Percentiles rank a stretch among this genome's conserved stretches.
phyloP scores from a whole-genome alignment of 208 protist genomes.

The Angomonas deanei region DNA sequence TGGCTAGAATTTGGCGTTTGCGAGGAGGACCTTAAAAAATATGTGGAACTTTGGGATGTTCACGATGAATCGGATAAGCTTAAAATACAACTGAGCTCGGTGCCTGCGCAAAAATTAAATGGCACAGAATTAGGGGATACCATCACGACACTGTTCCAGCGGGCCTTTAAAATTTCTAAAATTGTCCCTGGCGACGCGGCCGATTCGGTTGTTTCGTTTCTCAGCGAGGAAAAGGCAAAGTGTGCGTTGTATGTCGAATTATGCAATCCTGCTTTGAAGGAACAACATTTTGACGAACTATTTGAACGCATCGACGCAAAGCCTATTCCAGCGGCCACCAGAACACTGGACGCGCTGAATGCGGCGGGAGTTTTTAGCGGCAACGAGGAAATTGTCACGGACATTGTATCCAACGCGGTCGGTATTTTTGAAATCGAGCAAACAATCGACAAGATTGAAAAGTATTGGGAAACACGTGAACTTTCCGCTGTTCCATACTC shows the following conservation, averaged over 20 bases:
- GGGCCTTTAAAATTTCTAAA: constrained; percentile 58
- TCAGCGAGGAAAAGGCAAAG: constrained; percentile 71
- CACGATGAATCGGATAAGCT: constrained; percentile 56
- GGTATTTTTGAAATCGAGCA: constrained; percentile 86
- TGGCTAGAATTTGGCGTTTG: constrained; percentile 63
- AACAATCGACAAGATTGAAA: constrained; percentile 78
- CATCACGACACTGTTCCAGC: constrained; percentile 51
- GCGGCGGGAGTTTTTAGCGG: constrained; percentile 28
- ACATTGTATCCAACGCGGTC: constrained; percentile 76
- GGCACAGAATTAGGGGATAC: constrained; percentile 69
- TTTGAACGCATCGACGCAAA: constrained; percentile 51
- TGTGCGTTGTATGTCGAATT: constrained; percentile 61
- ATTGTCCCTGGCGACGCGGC: constrained; percentile 55
- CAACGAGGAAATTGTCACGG: constrained; percentile 62
- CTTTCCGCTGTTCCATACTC: constrained; percentile 70
- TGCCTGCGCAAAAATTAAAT: constrained; percentile 47
- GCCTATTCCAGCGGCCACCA: constrained; percentile 22
- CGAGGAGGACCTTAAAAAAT: constrained; percentile 59
- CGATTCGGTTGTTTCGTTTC: constrained; percentile 51
- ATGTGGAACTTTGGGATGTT: constrained; percentile 65
- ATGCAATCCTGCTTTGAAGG: constrained; percentile 87
- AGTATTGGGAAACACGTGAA: constrained; percentile 52
- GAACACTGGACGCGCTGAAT: constrained; percentile 46
- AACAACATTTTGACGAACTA: constrained; percentile 71
- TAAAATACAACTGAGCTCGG: constrained; percentile 33